Conservation (phyloP, 306 rosid species). For the Ormosia semicastrata region DNA sequence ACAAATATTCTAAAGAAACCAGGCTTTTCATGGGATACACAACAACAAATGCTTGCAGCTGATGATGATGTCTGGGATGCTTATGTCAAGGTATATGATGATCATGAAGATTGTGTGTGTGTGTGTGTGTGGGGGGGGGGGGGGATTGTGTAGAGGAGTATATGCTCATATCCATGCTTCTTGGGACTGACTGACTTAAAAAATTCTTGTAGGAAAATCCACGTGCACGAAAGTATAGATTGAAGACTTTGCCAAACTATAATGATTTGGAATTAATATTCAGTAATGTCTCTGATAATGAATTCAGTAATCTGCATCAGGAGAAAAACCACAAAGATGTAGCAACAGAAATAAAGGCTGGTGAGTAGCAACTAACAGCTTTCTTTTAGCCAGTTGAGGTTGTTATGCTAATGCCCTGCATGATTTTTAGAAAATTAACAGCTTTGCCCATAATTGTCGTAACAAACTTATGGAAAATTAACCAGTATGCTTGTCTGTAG, state of each 20-base stretch:
- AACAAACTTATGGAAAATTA: not conserved
- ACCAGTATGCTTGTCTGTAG: not conserved
- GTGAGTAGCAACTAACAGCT: constrained; percentile 34
- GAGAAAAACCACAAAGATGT: constrained; percentile 41
- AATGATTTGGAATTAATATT: constrained; percentile 59
- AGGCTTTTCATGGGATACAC: constrained; percentile 73
- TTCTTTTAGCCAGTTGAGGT: not conserved
- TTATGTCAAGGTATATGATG: constrained; percentile 55
- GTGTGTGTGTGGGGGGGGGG: not conserved
- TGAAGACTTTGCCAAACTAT: constrained; percentile 65
- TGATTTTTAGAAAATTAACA: not conserved
- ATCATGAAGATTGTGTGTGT: not conserved
- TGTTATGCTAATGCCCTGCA: not conserved
- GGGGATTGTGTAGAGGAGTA: constrained; percentile 4
- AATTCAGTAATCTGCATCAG: constrained; percentile 33
- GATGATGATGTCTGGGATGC: constrained; percentile 68
- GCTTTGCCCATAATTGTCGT: not conserved
- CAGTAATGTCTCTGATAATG: constrained; percentile 42
- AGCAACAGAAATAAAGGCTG: constrained; percentile 36
- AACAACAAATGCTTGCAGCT: constrained; percentile 53
- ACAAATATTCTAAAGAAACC: constrained; percentile 43
- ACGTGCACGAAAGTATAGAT: constrained; percentile 59
- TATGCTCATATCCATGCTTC: not conserved
- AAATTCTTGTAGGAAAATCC: constrained; percentile 51
- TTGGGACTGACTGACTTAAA: not conserved